Evolutionary conservation across 352 stramenopile genomes (phyloP), one percentile per base, ranked within the genome.

Genomic region (Phytopythium kandeliae): DNA sequence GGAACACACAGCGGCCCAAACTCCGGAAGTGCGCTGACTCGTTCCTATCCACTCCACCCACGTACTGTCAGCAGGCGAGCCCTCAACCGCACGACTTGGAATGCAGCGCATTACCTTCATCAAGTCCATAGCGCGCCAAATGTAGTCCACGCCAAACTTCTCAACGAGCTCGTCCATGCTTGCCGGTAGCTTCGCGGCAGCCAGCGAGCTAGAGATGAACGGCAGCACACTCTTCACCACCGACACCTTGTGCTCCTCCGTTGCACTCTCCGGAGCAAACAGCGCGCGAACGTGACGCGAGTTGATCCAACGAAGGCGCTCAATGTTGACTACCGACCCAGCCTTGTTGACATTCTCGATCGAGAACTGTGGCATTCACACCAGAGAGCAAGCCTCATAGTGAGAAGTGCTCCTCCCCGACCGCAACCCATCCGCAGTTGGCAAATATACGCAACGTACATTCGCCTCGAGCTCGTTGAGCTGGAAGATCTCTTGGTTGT

Each of bases 401-500:
- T n/a, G n/a, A n/a, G n/a, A n/a, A n/a, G n/a, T n/a, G n/a, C n/a
- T n/a, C n/a, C n/a, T n/a, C 28, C 28, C 28, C 28, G 10, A 10
- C 28, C 28, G 28, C 28, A 5, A 33, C 28, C 10, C 28, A 11
- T 33, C 5, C 28, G 28, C 28, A 11, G 25, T 48, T 17, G 45
- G 37, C 17, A 11, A 6, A 5, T 28, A 34, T 11, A 21, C 7
- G n/a, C 12, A 3, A 19, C 57, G 22, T 70, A 89, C 78, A 17
- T 83, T 65, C 22, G 80, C 51, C 41, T 81, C 58, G 15, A 99
- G 74, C 53, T 98, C 95, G 26, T 96, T 77, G 55, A 97, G 75
- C 7, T 80, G 80, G 55, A 98, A 99, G 55, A 99, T 98, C 60
- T 99, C 96, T 63, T 98, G 92, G 44, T 98, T 97, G 44, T 96